Base-by-base conservation (phyloP, 345 rosid genomes). In the Erysimum cheiranthoides region DNA sequence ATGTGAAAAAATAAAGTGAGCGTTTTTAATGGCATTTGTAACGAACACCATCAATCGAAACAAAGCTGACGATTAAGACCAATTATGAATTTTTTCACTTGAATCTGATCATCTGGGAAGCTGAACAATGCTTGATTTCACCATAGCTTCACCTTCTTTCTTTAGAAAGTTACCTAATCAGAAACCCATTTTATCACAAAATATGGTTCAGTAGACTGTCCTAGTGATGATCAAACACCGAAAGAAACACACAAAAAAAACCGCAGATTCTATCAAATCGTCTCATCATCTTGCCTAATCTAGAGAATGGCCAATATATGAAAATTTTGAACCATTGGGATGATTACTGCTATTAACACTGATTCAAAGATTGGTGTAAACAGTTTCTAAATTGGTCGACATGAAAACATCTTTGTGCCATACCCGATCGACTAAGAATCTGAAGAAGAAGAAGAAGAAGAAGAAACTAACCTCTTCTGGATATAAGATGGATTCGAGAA, bases 401-500 rank as follows among this genome's bases (percentile, higher is more conserved):
- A 52, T 10, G 32, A 52, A 47, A 54, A 18, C 60, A 30, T 49
- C 47, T 34, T 31, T 3, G 43, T 47, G 30, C 4, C n/a, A 16
- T 66, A 17, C 8, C 11, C 11, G 34, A 21, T 21, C 25, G 1
- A 21, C 25, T 21, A 21, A 21, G 25, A 21, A 21, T 21, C 25
- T 21, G 25, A 21, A n/a, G n/a, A n/a, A 3, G 14, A 16, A n/a
- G 10, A 65, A 46, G 42, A 16, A 31, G 39, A 50, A 52, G 72
- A 28, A 31, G 40, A 52, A 45, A 78, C 77, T 27, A 79, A 92
- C 97, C 93, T 80, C 90, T 82, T 75, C 80, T 90, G 6, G 97
- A 86, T 61, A 88, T 73, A 45, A 90, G 93, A 72, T 88, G 80
- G 71, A 95, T 90, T 56, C 91, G 88, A 8, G 97, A 95, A 60